Evolutionary conservation across 2,329 filamentous ascomycete genomes (phyloP).

Genomic region (Fusarium sp.): DNA sequence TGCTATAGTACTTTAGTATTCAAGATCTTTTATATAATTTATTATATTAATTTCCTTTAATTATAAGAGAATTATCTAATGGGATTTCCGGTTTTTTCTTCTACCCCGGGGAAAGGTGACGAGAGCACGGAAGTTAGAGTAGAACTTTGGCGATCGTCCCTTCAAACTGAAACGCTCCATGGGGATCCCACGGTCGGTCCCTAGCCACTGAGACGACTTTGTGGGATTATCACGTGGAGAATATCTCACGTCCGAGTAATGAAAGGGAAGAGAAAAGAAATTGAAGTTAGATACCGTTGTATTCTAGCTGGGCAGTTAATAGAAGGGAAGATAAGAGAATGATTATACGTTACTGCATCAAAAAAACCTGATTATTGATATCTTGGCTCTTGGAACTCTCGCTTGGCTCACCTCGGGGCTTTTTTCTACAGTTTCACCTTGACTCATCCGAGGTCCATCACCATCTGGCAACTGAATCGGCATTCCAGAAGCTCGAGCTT

Average conservation of each 20-base stretch:
- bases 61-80: too few relatives aligned
- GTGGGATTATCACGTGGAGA: slow-evolving; percentile 11
- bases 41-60: too few relatives aligned
- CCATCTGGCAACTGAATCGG: not conserved
- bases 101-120: too few relatives aligned
- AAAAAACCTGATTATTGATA: slow-evolving; percentile 13
- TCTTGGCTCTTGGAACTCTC: slow-evolving; percentile 18
- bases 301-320: not conserved
- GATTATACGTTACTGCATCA: not conserved
- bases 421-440: not conserved
- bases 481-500: not conserved
- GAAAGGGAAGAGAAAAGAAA: slow-evolving; percentile 1
- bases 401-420: slow-evolving; percentile 3
- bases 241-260: not conserved
- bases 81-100: too few relatives aligned
- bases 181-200: not conserved
- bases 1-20: too few relatives aligned
- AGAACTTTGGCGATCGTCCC: slow-evolving; percentile 5
- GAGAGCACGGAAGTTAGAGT: not conserved
- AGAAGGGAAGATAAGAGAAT: not conserved
- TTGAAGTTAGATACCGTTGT: not conserved
- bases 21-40: too few relatives aligned
- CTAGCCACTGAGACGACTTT: slow-evolving; percentile 14
- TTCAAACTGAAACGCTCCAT: slow-evolving; percentile 19
- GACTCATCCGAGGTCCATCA: too few relatives aligned